phyloP scores from a whole-genome alignment of 2,329 filamentous ascomycete species.

The Penicillium sp. region DNA sequence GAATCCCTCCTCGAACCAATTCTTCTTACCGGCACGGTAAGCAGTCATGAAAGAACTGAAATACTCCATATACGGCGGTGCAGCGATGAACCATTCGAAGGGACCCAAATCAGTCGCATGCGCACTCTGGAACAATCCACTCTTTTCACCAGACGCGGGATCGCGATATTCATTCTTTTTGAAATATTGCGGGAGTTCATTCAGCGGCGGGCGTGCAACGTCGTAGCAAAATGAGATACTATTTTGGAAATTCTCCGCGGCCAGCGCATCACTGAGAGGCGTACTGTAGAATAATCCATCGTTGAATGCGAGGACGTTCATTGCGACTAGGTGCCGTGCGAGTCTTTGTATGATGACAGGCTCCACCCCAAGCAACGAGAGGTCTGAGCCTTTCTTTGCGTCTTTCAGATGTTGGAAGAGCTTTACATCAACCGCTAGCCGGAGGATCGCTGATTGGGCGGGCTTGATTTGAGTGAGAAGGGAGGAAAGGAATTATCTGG shows the following conservation, averaged over 20 bases:
- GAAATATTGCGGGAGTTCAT: slow-evolving; percentile 36
- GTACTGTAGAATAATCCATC: slow-evolving; percentile 32
- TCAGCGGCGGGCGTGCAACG: slow-evolving; percentile 36
- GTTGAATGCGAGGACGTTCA: slow-evolving; percentile 35
- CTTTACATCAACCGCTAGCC: slow-evolving; percentile 38
- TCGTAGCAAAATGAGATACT: slow-evolving; percentile 44
- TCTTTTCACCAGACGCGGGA: slow-evolving; percentile 22
- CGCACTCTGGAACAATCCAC: slow-evolving; percentile 42
- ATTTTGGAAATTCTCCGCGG: slow-evolving; percentile 38
- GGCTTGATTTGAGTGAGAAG: slow-evolving; percentile 9
- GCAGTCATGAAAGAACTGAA: slow-evolving; percentile 44
- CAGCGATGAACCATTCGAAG: slow-evolving; percentile 41
- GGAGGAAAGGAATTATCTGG: not conserved
- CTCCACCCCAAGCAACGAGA: slow-evolving; percentile 24
- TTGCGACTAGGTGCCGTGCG: slow-evolving; percentile 33
- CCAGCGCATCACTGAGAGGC: slow-evolving; percentile 34
- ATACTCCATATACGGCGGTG: slow-evolving; percentile 35
- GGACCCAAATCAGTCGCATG: slow-evolving; percentile 39
- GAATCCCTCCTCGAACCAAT: slow-evolving; percentile 35
- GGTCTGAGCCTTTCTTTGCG: slow-evolving; percentile 1
- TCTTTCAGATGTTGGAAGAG: slow-evolving; percentile 38
- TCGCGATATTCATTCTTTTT: slow-evolving; percentile 31
- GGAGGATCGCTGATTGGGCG: slow-evolving; percentile 39
- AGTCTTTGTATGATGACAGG: slow-evolving; percentile 32
- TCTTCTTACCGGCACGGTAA: slow-evolving; percentile 41